These are phyloP conservation scores for Hordeum pubiflorum DNA, from an alignment of 202 grass and related monocot genomes.

Conservation along the genomic window DNA sequence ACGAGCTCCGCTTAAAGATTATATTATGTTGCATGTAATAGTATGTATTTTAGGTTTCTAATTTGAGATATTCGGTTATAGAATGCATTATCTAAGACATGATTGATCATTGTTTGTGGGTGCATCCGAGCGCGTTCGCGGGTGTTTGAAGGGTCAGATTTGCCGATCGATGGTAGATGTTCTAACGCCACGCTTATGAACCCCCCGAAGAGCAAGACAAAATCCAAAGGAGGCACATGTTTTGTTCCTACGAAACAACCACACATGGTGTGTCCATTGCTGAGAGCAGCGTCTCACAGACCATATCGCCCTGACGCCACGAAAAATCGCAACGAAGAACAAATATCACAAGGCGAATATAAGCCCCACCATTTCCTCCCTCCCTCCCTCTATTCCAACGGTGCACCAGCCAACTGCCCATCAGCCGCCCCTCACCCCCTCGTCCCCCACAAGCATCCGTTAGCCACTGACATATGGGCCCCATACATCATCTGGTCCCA, in stretches of 20 bases:
- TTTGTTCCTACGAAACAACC: not conserved
- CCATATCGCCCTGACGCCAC: not conserved
- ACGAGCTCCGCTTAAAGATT: too few relatives aligned
- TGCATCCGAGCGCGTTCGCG: too few relatives aligned
- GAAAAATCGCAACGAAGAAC: not conserved
- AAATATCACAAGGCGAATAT: not conserved
- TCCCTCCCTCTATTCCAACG: not conserved
- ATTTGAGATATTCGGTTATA: too few relatives aligned
- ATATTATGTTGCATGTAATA: too few relatives aligned
- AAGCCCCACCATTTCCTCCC: not conserved
- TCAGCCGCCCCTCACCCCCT: not conserved
- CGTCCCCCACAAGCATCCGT: not conserved
- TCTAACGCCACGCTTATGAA: too few relatives aligned
- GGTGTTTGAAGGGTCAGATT: too few relatives aligned
- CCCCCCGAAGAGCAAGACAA: not conserved
- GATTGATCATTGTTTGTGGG: too few relatives aligned
- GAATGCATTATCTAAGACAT: too few relatives aligned
- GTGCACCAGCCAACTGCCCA: not conserved
- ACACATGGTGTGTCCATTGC: not conserved
- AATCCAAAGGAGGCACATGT: not conserved
- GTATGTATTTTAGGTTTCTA: too few relatives aligned
- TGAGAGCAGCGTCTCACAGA: not conserved
- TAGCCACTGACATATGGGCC: not conserved
- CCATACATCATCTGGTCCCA: rapidly evolving
- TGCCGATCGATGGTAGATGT: too few relatives aligned